These are phyloP conservation scores for Citrullus mucosospermus DNA, from an alignment of 306 rosid species.

Conservation along the genomic window DNA sequence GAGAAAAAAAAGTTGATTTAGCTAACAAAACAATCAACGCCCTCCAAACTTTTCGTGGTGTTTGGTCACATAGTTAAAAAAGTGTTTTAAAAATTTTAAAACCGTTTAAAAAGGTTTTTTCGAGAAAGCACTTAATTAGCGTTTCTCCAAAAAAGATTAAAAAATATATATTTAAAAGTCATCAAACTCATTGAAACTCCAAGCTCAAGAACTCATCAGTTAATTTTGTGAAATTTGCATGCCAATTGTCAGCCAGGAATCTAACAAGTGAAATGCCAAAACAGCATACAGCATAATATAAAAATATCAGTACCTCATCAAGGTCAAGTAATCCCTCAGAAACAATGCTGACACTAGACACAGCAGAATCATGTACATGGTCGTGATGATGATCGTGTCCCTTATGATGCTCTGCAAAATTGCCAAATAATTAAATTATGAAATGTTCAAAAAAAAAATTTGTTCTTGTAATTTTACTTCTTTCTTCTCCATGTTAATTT, in stretches of 20 bases:
- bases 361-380: slow-evolving; percentile 70
- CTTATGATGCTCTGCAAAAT: slow-evolving; percentile 30
- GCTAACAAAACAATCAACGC: not conserved
- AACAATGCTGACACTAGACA: slow-evolving; percentile 72
- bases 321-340: slow-evolving; percentile 74
- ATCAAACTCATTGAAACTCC: not conserved
- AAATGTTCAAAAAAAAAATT: not conserved
- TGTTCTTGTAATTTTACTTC: not conserved
- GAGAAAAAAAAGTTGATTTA: not conserved
- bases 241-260: not conserved
- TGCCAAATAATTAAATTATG: not conserved
- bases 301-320: slow-evolving; percentile 50
- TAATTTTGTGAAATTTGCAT: not conserved
- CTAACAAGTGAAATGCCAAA: not conserved
- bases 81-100: not conserved
- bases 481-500: not conserved
- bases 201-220: not conserved
- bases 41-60: not conserved
- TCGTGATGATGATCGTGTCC: slow-evolving; percentile 20
- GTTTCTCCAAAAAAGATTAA: not conserved
- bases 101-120: not conserved
- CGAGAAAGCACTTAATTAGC: not conserved
- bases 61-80: not conserved
- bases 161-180: not conserved
- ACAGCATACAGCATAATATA: not conserved